These are phyloP conservation scores for Carex pumila DNA, from an alignment of 176 grass and related monocot genomes.

Conservation along the genomic window DNA sequence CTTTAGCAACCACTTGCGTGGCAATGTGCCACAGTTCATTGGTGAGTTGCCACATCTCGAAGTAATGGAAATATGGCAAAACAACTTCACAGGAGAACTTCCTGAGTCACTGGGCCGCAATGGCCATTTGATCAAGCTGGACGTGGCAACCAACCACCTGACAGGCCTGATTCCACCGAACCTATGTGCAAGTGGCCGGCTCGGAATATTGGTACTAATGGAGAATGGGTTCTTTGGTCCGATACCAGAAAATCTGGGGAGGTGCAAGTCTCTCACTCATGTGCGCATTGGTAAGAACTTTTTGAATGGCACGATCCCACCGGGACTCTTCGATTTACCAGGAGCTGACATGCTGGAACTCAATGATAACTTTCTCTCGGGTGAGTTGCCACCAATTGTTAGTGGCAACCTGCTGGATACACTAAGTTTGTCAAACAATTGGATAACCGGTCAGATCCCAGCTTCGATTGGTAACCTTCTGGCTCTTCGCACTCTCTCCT, in stretches of 20 bases:
- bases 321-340: conserved; percentile 63
- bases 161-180: conserved; percentile 44
- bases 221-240: conserved; percentile 68
- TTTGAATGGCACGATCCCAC: conserved; percentile 41
- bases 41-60: conserved; percentile 43
- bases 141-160: conserved; percentile 57
- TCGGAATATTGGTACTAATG: conserved; percentile 64
- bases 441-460: conserved; percentile 37
- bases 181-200: conserved; percentile 37
- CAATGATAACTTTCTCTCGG: conserved; percentile 60
- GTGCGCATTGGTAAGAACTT: conserved; percentile 67
- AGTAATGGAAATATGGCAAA: conserved; percentile 63
- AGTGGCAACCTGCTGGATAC: conserved; percentile 29
- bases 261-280: conserved; percentile 47
- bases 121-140: conserved; percentile 38
- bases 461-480: conserved; percentile 55
- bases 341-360: conserved; percentile 63
- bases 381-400: conserved; percentile 43
- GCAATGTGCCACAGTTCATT: conserved; percentile 45
- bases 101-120: conserved; percentile 42
- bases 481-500: conserved; percentile 49
- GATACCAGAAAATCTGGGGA: conserved; percentile 52
- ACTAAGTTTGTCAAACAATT: conserved; percentile 36
- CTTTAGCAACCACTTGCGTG: conserved; percentile 61
- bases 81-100: conserved; percentile 67